A percentile compares a stretch with the other conserved stretches of the same genome.
Conservation (phyloP, 176 grass and related monocot genomes). For the Musa acuminata region DNA sequence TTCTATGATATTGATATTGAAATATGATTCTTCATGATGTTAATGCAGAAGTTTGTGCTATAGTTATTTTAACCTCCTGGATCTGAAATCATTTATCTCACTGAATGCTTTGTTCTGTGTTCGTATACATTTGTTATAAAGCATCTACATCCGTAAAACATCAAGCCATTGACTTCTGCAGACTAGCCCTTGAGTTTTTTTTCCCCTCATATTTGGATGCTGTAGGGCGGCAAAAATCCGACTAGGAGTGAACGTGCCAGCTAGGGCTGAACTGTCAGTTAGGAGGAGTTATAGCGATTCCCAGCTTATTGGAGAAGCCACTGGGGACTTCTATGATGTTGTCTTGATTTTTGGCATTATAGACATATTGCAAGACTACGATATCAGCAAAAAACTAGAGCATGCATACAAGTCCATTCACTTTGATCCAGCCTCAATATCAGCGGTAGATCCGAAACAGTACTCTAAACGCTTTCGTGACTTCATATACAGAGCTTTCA, state of each 20-base stretch:
- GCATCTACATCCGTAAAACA: neutral
- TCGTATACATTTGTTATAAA: too few species aligned
- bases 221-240: constrained; percentile 19
- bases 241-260: constrained; percentile 31
- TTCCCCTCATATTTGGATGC: neutral
- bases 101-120: too few species aligned
- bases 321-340: constrained; percentile 35
- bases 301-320: constrained; percentile 30
- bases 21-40: too few species aligned
- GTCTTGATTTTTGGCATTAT: constrained; percentile 39
- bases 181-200: neutral
- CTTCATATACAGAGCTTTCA: constrained; percentile 37
- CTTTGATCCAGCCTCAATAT: constrained; percentile 37
- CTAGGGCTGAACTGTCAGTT: constrained; percentile 29
- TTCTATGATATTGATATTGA: too few species aligned
- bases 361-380: constrained; percentile 31
- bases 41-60: too few species aligned
- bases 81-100: too few species aligned
- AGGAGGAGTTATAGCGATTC: constrained; percentile 12
- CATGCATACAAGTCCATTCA: constrained; percentile 45
- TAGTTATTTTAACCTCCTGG: too few species aligned
- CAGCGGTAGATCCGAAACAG: constrained; percentile 38
- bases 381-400: constrained; percentile 31
- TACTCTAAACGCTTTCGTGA: constrained; percentile 36
- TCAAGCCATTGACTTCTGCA: neutral